Conservation (phyloP, 345 rosid genomes). For the Salix brachista region DNA sequence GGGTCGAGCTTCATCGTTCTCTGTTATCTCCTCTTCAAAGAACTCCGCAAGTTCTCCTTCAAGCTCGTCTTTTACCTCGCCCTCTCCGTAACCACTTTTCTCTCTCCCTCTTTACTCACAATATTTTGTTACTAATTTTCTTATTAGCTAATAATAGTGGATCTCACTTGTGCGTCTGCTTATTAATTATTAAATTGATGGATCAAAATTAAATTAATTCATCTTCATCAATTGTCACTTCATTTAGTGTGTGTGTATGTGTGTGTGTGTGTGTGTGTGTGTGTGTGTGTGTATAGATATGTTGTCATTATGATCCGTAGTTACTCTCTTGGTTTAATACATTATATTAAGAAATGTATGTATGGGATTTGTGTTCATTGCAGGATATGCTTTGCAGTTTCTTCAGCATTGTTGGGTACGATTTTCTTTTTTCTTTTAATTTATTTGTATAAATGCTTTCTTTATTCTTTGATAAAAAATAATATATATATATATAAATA, state of each 20-base stretch:
- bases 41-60: slow-evolving; percentile 95
- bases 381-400: slow-evolving; percentile 99
- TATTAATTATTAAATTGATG: too few relatives aligned
- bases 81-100: slow-evolving; percentile 51
- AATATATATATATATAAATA: background rate
- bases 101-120: background rate
- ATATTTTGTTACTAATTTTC: too few relatives aligned
- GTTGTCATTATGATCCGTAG: too few relatives aligned
- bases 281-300: too few relatives aligned
- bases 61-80: slow-evolving; percentile 97
- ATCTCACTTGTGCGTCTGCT: too few relatives aligned
- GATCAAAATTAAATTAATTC: background rate
- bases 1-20: slow-evolving; percentile 89
- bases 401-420: slow-evolving; percentile 87
- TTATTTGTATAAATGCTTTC: background rate
- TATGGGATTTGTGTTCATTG: slow-evolving; percentile 3
- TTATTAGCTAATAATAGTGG: too few relatives aligned
- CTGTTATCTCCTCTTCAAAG: slow-evolving; percentile 85
- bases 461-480: background rate
- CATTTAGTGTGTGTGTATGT: background rate
- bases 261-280: too few relatives aligned
- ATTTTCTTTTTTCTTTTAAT: background rate
- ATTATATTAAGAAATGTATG: background rate
- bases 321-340: background rate
- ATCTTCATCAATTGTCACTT: background rate